phyloP scores from a whole-genome alignment of 345 rosid species.

The Moringa oleifera region DNA sequence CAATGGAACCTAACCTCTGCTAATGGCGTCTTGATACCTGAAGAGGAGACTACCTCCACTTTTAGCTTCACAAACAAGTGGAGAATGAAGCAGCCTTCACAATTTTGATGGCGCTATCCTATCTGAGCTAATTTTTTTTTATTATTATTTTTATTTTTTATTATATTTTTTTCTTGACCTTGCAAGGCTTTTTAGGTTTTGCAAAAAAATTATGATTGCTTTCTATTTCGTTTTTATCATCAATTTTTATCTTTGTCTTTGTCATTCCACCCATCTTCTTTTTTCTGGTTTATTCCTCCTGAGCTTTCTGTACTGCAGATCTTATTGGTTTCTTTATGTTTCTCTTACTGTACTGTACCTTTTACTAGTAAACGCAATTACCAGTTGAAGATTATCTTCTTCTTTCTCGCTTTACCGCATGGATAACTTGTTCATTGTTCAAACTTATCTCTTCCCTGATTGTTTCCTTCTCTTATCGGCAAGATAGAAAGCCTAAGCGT shows the following conservation, averaged over 20 bases:
- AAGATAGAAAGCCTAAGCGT: too few species aligned
- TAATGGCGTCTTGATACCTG: not conserved
- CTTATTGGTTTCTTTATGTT: not conserved
- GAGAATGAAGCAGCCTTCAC: not conserved
- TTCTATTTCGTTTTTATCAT: not conserved
- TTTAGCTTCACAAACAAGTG: not conserved
- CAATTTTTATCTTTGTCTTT: not conserved
- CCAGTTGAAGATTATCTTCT: not conserved
- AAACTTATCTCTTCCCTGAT: too few species aligned
- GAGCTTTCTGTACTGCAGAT: constrained; percentile 28
- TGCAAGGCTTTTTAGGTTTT: constrained; percentile 44
- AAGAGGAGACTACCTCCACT: not conserved
- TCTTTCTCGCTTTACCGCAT: too few species aligned
- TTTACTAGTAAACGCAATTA: not conserved
- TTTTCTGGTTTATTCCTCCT: constrained; percentile 25
- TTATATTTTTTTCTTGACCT: constrained; percentile 55
- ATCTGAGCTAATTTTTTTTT: constrained; percentile 39
- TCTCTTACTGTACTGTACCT: not conserved
- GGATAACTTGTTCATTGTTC: too few species aligned
- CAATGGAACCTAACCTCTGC: constrained; percentile 14
- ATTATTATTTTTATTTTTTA: not conserved
- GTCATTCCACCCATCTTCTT: not conserved
- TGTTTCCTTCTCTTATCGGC: too few species aligned
- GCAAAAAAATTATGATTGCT: not conserved
- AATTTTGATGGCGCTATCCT: constrained; percentile 40